phyloP scores from a whole-genome alignment of 2,329 filamentous ascomycete species.

The Geoglossum cookeanum region DNA sequence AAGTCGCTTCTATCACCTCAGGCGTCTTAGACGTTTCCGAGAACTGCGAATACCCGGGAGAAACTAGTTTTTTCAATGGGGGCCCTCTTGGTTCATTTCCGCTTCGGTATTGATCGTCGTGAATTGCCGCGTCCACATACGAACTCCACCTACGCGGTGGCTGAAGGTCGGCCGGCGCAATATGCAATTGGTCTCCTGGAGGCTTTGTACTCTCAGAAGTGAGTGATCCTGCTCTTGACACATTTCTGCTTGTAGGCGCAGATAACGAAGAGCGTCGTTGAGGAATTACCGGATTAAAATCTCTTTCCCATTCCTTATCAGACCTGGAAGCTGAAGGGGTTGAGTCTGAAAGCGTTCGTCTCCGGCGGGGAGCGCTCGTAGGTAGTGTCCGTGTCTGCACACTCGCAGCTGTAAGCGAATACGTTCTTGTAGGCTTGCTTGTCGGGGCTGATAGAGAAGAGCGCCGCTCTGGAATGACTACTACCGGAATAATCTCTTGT shows the following conservation, averaged over 20 bases:
- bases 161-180: constrained; percentile 12
- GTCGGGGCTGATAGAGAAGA: constrained; percentile 24
- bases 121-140: neutral
- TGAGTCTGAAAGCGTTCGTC: constrained; percentile 24
- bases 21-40: constrained; percentile 26
- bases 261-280: constrained; percentile 26
- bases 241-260: constrained; percentile 25
- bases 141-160: constrained; percentile 10
- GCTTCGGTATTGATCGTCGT: neutral
- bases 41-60: constrained; percentile 29
- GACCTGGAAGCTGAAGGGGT: constrained; percentile 10
- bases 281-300: constrained; percentile 19
- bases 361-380: constrained; percentile 16
- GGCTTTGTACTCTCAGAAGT: constrained; percentile 23
- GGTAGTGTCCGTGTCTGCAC: constrained; percentile 20
- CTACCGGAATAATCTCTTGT: constrained; percentile 25
- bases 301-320: constrained; percentile 10
- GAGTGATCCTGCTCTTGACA: constrained; percentile 25
- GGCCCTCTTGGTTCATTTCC: neutral
- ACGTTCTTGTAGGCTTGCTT: constrained; percentile 20
- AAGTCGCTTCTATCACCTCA: constrained; percentile 42
- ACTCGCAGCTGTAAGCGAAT: constrained; percentile 18
- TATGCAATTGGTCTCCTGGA: constrained; percentile 11
- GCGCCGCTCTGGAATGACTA: constrained; percentile 27
- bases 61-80: neutral